Evolutionary conservation across 345 rosid genomes (phyloP), one percentile per base, ranked within the genome.

Genomic region (Leavenworthia alabamica): DNA sequence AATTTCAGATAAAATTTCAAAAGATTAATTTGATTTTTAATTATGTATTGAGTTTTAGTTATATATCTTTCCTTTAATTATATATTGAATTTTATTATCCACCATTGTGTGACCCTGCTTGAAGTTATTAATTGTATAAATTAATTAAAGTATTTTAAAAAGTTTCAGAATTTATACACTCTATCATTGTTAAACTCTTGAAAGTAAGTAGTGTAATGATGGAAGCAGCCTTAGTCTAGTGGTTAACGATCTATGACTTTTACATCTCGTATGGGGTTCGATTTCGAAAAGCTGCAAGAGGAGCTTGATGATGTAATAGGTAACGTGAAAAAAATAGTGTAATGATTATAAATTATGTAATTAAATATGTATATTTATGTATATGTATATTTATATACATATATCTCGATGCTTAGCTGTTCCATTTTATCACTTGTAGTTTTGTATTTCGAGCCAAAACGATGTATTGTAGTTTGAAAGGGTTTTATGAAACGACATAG

Each of bases 121-220:
- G 36, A 51, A 17, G 26, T 52, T 47, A 26, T 47, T 23, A 47
- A 22, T 8, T 46, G 45, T 16, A 27, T 0, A 44, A 17, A 29
- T 5, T 19, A n/a, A 44, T 17, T 15, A 2, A 15, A 35, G 6
- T 16, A 37, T 12, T 4, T 48, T 7, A 0, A 12, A 5, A 8
- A 51, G 4, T 7, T 50, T 39, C 15, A 26, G 22, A 40, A 40
- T 42, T 28, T 31, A 51, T 40, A 40, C 16, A 40, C 41, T 29
- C 50, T 62, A 50, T 36, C 47, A 24, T 61, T 23, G 66, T 47
- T 35, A 61, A 61, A 61, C 66, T 27, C 16, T n/a, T n/a, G n/a
- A n/a, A n/a, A n/a, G n/a, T n/a, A n/a, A n/a, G n/a, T n/a, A n/a
- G n/a, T n/a, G n/a, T n/a, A n/a, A n/a, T n/a, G n/a, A n/a, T n/a